Base-by-base conservation (phyloP, 352 stramenopile genomes). In the Thraustotheca clavata region DNA sequence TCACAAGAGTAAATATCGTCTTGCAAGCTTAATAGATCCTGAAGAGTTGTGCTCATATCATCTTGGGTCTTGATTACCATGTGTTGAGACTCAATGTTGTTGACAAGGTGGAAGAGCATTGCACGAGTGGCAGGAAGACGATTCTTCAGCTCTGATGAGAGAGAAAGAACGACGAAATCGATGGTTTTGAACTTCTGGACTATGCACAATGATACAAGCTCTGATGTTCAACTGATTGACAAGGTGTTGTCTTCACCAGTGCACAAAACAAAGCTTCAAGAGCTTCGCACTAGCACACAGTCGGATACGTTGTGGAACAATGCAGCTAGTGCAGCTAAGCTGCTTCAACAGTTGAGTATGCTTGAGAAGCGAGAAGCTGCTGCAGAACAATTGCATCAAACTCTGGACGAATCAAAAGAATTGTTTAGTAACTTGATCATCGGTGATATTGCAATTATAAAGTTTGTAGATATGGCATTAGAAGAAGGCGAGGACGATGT, bases 321-420 rank as follows among this genome's bases (percentile, higher is more conserved):
- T 60, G 68, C 77, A n/a, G 67, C 70, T 0, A 70, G 76, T 61
- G 83, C 79, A 6, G 75, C 79, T 1, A 68, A 46, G 0, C 63
- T 90, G 1, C 71, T 89, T 29, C 83, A 92, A 41, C 76, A 86
- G 49, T 55, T 92, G 7, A 74, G 71, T 20, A 71, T 67, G 0
- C 62, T 92, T 24, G 80, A 90, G 57, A 71, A 79, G 0, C 74
- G 76, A 2, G 71, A 80, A 34, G 71, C 62, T 18, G 71, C 71
- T 20, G 60, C 78, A 1, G 34, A 60, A 12, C 71, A 86, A 7
- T 48, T 88, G 34, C 71, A 76, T 18, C 36, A 67, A 4, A 67
- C 67, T 6, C 87, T 88, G 40, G 67, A 86, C 9, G 83, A 92
- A 39, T 77, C 75, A 27, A 87, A 86, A 59, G 79, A 80, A 47